Base-by-base conservation (phyloP, 495 filamentous ascomycete genomes). In the Tricharina praecox region DNA sequence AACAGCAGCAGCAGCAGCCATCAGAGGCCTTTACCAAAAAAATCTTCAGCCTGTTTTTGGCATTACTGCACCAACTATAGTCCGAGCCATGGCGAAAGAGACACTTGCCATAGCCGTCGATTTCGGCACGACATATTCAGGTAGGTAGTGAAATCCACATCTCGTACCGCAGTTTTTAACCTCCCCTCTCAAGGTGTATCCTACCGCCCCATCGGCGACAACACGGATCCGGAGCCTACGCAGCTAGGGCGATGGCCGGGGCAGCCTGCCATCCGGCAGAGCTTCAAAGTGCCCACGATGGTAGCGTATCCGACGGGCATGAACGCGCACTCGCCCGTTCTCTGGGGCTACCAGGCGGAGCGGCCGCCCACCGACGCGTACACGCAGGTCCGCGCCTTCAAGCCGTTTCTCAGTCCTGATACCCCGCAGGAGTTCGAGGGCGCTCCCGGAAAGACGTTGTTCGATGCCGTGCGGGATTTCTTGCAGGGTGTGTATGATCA, bases 271-370 rank as follows among this genome's bases (percentile, higher is more conserved):
- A 23, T 18, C n/a, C 18, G 25, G 16, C 37, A 48, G n/a, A 48
- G 45, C 45, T 52, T 42, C 25, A 43, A 42, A 35, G 50, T 52
- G 13, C 49, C 52, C 18, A 54, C 52, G 23, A 38, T 34, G 24
- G 52, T 47, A 10, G 43, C 36, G 19, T 54, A 54, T 30, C 50
- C 43, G 36, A 24, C 3, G 44, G 48, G 18, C 9, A 43, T 7
- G 35, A 44, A 8, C 28, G 7, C 28, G 28, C 5, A 32, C 28
- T 35, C 23, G 0, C 45, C 25, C 18, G 9, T 45, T 16, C n/a
- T 49, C 23, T 52, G 50, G 50, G 50, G 50, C 0, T 52, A 48
- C 36, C 35, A 49, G 32, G 50, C 50, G 3, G 50, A 52, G 36
- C 28, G 23, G 11, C 24, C 36, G 10, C 11, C 21, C 13, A n/a